Evolutionary conservation across 202 grass and related monocot species (phyloP).

Genomic region (Panicum hallii): DNA sequence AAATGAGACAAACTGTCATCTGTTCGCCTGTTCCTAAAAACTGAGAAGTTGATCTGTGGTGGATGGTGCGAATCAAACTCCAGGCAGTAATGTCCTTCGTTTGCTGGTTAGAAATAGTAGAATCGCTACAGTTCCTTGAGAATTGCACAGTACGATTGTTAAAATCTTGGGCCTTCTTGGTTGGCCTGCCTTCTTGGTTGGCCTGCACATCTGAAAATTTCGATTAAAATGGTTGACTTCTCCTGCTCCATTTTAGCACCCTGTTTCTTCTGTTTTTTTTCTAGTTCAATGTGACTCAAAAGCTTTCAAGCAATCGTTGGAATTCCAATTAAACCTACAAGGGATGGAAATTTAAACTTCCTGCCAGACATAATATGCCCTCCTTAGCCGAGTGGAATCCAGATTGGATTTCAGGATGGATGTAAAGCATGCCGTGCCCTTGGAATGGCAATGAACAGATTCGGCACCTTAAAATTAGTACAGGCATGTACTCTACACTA

Average conservation of each 20-base stretch:
- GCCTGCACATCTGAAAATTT: neutral
- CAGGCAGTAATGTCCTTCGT: neutral
- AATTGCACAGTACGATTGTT: conserved; percentile 13
- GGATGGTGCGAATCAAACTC: conserved; percentile 14
- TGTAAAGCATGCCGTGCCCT: conserved; percentile 10
- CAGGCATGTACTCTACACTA: neutral
- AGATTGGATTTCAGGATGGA: conserved; percentile 20
- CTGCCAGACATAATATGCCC: neutral
- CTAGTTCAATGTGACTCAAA: neutral
- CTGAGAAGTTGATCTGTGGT: conserved; percentile 10
- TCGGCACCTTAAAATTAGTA: conserved; percentile 30
- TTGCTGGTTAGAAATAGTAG: conserved; percentile 3
- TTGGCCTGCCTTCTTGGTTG: neutral
- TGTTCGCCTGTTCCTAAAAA: conserved; percentile 11
- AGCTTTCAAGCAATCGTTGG: neutral
- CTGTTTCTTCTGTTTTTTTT: conserved; percentile 6
- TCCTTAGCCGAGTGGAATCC: neutral
- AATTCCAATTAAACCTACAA: conserved; percentile 8
- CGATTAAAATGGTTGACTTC: neutral
- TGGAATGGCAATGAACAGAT: conserved; percentile 25
- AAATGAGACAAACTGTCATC: conserved; percentile 11
- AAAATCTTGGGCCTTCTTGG: neutral
- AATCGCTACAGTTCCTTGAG: neutral
- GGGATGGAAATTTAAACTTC: neutral
- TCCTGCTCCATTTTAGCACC: neutral